A percentile compares a stretch with the other conserved stretches of the same genome.
These are phyloP conservation scores for Fusarium anguioides DNA, from an alignment of 2,329 filamentous ascomycete species.

Conservation along the genomic window DNA sequence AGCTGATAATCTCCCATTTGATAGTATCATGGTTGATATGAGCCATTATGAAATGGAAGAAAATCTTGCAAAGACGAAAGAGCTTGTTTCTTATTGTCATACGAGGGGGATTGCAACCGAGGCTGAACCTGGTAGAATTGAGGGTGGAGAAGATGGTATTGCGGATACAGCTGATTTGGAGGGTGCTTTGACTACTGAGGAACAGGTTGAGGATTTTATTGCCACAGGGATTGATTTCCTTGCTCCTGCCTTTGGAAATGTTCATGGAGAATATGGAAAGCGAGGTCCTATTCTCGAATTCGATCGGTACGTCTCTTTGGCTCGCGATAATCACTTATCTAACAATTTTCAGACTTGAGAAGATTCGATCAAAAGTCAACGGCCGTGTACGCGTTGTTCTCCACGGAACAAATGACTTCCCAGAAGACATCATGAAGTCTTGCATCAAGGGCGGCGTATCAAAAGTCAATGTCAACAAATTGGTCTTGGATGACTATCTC, in stretches of 20 bases:
- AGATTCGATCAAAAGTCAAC: neutral
- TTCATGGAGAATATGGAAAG: constrained; percentile 79
- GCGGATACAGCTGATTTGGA: constrained; percentile 65
- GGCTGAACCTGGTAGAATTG: constrained; percentile 60
- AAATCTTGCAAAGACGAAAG: neutral
- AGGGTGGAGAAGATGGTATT: constrained; percentile 74
- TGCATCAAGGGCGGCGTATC: neutral
- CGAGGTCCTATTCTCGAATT: constrained; percentile 56
- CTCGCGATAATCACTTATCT: neutral
- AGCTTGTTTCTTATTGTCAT: constrained; percentile 63
- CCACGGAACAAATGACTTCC: neutral
- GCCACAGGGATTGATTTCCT: constrained; percentile 78
- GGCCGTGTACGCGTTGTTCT: neutral
- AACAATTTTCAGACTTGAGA: neutral
- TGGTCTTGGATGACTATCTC: neutral
- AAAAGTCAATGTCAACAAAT: neutral
- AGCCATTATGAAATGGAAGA: neutral
- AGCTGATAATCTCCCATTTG: constrained; percentile 48
- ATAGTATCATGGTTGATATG: constrained; percentile 1
- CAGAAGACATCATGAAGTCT: neutral
- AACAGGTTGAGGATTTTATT: constrained; percentile 77
- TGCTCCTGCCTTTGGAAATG: constrained; percentile 80
- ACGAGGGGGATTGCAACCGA: constrained; percentile 73
- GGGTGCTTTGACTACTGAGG: constrained; percentile 70
- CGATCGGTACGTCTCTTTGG: constrained; percentile 15